phyloP scores from a whole-genome alignment of 164 flowering plant genomes.

The Chimonanthus praecox region DNA sequence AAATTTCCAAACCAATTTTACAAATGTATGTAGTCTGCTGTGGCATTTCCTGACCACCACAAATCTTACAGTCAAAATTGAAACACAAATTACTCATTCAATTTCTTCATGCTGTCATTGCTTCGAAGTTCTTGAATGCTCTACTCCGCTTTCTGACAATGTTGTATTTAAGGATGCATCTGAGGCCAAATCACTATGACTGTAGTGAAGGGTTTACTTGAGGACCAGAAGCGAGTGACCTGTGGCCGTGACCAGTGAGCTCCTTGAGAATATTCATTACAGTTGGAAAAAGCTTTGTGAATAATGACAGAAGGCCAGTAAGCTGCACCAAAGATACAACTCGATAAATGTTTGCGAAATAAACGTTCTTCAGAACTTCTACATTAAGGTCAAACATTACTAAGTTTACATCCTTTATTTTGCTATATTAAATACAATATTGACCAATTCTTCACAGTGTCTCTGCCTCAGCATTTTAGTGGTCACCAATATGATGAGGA shows the following conservation, averaged over 20 bases:
- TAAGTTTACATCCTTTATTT: background rate
- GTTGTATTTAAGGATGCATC: conserved; percentile 46
- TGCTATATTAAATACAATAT: too few relatives aligned
- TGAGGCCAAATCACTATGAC: conserved; percentile 14
- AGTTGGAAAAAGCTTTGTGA: conserved; percentile 80
- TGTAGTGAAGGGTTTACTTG: conserved; percentile 39
- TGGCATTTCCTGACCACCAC: conserved; percentile 6
- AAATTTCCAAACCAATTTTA: background rate
- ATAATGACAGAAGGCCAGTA: conserved; percentile 80
- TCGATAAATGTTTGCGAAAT: background rate
- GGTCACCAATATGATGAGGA: background rate
- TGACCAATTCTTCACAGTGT: background rate
- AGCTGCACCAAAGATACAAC: conserved; percentile 42
- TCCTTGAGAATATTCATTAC: conserved; percentile 74
- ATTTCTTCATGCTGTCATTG: conserved; percentile 31
- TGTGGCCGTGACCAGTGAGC: conserved; percentile 74
- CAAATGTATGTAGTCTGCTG: background rate
- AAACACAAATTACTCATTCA: background rate
- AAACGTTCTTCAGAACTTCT: background rate
- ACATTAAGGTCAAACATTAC: background rate
- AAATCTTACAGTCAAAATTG: conserved; percentile 1
- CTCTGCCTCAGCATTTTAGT: background rate
- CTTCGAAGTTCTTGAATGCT: conserved; percentile 45
- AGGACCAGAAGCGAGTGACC: conserved; percentile 33
- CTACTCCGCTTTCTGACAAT: conserved; percentile 33